Evolutionary conservation across 2,329 filamentous ascomycete species (phyloP), one percentile per base, ranked within the genome.

Genomic region (Zymoseptoria tritici): DNA sequence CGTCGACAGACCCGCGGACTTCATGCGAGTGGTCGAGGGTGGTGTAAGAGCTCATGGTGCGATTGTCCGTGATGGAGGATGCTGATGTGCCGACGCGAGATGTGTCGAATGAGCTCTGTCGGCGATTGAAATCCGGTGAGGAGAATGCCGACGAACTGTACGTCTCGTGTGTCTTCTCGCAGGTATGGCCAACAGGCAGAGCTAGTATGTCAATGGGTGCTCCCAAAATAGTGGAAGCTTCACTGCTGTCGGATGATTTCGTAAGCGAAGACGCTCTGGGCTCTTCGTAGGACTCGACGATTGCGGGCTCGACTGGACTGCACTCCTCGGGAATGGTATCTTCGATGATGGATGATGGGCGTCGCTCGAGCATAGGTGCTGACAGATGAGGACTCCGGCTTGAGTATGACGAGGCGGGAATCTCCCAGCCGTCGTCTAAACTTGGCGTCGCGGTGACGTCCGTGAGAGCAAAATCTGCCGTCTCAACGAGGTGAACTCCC

Each of bases 1-100:
- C 88, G 63, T 89, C 86, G 31, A 86, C 80, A 0, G 89, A 92
- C 42, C 88, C 82, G 53, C 88, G 84, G 9, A 82, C 77, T 67
- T 91, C 88, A 0, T 87, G 88, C 0, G 86, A 87, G 20, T 87
- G 87, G 64, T 91, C 88, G 57, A 88, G 87, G 73, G 90, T 82
- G 5, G 89, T 78, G 31, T 89, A 77, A 2, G 88, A 90, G 60
- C 86, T 85, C 70, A 89, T 87, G 46, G 80, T 84, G 59, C 85
- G 86, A 64, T 88, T 88, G 62, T 91, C 89, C 0, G 84, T 51
- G 87, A 70, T 78, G 0, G 88, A 91, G 1, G 89, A 92, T 5
- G 87, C 85, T 2, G 89, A 86, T 1, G 89, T 91, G 5, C 88
- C 89, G 26, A 91, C 83, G 20, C 87, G 83, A 57, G 89, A 86